Conservation (phyloP, 305 asterid genomes). For the Petunia hybrid region DNA sequence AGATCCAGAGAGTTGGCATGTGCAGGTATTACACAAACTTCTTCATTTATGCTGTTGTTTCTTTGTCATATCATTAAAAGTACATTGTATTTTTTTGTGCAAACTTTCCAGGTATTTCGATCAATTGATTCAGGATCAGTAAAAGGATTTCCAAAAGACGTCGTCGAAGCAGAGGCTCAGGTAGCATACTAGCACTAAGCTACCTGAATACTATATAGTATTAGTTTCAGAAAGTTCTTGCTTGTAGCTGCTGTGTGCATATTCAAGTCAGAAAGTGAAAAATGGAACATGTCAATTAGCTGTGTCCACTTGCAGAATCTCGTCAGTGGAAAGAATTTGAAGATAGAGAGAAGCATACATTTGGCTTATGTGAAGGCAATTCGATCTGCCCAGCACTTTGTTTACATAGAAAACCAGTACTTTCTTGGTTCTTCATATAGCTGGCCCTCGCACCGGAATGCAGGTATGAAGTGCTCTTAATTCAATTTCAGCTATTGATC, state of each 20-base stretch:
- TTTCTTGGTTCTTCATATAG: slow-evolving; percentile 43
- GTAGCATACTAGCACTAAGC: slow-evolving; percentile 20
- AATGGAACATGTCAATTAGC: slow-evolving; percentile 8
- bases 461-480: slow-evolving; percentile 29
- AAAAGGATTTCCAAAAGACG: slow-evolving; percentile 42
- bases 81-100: background rate
- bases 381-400: slow-evolving; percentile 41
- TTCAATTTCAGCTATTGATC: background rate
- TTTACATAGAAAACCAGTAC: slow-evolving; percentile 41
- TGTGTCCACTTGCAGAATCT: slow-evolving; percentile 36
- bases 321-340: slow-evolving; percentile 36
- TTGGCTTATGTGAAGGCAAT: slow-evolving; percentile 41
- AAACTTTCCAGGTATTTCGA: slow-evolving; percentile 36
- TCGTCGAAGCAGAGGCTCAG: slow-evolving; percentile 40
- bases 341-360: slow-evolving; percentile 44
- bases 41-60: slow-evolving; percentile 6
- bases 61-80: background rate
- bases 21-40: slow-evolving; percentile 32
- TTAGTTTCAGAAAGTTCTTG: slow-evolving; percentile 22
- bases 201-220: background rate
- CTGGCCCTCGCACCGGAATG: slow-evolving; percentile 35
- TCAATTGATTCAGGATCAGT: slow-evolving; percentile 44
- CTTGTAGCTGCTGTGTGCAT: background rate
- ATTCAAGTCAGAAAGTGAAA: slow-evolving; percentile 21
- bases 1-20: slow-evolving; percentile 43